Conservation (phyloP, 495 filamentous ascomycete genomes). For the Tuber calosporum region DNA sequence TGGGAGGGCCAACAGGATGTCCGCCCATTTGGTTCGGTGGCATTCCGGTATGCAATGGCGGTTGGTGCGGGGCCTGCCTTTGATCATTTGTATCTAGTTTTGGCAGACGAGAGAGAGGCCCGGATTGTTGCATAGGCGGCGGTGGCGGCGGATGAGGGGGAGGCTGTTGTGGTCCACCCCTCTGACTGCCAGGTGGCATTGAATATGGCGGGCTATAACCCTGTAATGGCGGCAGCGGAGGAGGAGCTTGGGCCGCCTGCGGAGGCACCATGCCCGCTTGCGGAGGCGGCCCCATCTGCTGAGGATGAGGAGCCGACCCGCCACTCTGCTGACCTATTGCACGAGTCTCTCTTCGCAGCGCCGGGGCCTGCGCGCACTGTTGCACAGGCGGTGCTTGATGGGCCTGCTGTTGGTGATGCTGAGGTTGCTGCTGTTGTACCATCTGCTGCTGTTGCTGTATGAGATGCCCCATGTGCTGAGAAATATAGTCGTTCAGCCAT, state of each 20-base stretch:
- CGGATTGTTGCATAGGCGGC: conserved; percentile 35
- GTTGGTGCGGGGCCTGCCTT: conserved; percentile 53
- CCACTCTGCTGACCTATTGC: conserved; percentile 41
- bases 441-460: conserved; percentile 48
- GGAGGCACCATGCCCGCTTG: conserved; percentile 29
- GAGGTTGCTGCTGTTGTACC: conserved; percentile 47
- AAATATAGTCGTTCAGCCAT: conserved; percentile 63
- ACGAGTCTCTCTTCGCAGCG: conserved; percentile 46
- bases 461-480: conserved; percentile 51
- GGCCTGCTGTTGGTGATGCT: conserved; percentile 49
- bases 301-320: conserved; percentile 31
- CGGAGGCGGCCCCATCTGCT: conserved; percentile 42
- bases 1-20: conserved; percentile 33
- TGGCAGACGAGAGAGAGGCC: conserved; percentile 47
- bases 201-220: conserved; percentile 43
- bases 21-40: conserved; percentile 38
- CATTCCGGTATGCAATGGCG: conserved; percentile 43
- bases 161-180: conserved; percentile 42
- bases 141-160: conserved; percentile 38
- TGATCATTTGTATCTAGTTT: conserved; percentile 44
- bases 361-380: conserved; percentile 40
- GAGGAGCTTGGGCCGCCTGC: conserved; percentile 26
- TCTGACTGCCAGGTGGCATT: conserved; percentile 38
- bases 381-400: conserved; percentile 41
- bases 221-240: conserved; percentile 14